Percentiles rank a stretch among this genome's conserved stretches.
phyloP scores from a whole-genome alignment of 2,329 filamentous ascomycete genomes.

The Corinectria fuckeliana region DNA sequence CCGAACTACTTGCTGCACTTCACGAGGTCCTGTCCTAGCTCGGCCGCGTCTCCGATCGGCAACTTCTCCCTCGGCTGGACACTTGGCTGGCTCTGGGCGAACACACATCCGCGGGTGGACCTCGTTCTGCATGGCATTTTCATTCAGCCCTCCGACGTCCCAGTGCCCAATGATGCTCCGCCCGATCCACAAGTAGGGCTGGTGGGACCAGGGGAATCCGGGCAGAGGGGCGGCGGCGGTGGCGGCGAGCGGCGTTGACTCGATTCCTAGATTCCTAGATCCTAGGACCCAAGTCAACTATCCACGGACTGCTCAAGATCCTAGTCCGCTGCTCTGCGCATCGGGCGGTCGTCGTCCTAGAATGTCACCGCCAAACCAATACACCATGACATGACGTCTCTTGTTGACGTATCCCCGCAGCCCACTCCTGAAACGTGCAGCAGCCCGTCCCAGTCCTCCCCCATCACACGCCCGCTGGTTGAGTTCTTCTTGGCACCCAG shows the following conservation, averaged over 20 bases:
- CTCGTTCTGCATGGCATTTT: conserved; percentile 23
- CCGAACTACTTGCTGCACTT: not conserved
- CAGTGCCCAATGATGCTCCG: conserved; percentile 26
- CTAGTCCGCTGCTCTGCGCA: not conserved
- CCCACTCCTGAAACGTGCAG: conserved; percentile 25
- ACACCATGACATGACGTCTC: conserved; percentile 10
- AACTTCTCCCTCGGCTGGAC: not conserved
- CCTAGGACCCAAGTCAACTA: too few relatives aligned
- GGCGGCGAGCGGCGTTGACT: conserved; percentile 31
- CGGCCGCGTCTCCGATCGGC: not conserved
- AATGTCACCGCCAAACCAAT: not conserved
- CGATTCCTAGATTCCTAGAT: conserved; percentile 19
- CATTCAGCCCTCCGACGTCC: conserved; percentile 14
- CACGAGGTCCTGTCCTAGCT: not conserved
- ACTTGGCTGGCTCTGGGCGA: not conserved
- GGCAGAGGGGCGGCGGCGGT: not conserved
- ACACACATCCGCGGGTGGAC: conserved; percentile 14
- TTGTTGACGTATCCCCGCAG: conserved; percentile 23
- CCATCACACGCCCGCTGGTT: not conserved
- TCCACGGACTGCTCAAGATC: too few relatives aligned
- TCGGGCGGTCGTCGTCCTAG: conserved; percentile 24
- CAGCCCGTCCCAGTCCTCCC: not conserved
- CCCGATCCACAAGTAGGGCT: conserved; percentile 40
- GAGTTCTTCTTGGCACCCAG: not conserved
- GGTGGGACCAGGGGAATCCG: conserved; percentile 14